Evolutionary conservation across 768 basidiomycete genomes (phyloP), one percentile per base, ranked within the genome.

Genomic region (Crepidotus variabilis): DNA sequence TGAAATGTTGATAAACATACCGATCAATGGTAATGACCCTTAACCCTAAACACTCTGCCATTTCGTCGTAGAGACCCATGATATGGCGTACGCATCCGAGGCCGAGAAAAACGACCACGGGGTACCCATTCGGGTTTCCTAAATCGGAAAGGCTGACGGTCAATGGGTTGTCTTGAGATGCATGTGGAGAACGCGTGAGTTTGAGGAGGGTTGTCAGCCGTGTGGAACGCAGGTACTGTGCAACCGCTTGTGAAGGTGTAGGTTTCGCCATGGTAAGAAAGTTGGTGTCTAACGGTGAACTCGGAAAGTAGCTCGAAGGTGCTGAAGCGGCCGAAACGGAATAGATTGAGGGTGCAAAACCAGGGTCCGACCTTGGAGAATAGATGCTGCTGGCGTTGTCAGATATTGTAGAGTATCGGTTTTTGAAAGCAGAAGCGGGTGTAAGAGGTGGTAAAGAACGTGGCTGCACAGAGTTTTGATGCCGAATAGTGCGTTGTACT

Each of bases 1-100:
- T 13, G 36, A 22, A n/a, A 24, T 49, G 21, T 51, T 4, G 9
- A 71, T 28, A 28, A 28, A 28, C 79, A 60, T 68, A 93, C 81
- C 96, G 82, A 71, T 99, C 96, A 61, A 99, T 87, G 47, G 94
- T 95, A 63, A 99, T 94, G 53, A 99, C 76, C 54, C 96, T 78
- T 34, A 99, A 78, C 5, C 88, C 88, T 56, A 96, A 72, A 56
- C 87, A 89, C 57, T 87, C 85, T 3, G 96, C 96, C 85, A 98
- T 89, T 67, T 99, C 96, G 69, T 98, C 96, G 67, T 94, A 98
- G 49, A 98, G 72, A 13, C 92, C 94, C 80, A 97, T 90, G 56
- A 98, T 81, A 70, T 98, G 94, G 39, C 96, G 83, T 2, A 98
- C 96, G 65, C 92, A 93, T 14, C 95, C 96, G 48, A 98, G 68